phyloP scores from a whole-genome alignment of 2,329 filamentous ascomycete genomes.

The Periconia digitata region DNA sequence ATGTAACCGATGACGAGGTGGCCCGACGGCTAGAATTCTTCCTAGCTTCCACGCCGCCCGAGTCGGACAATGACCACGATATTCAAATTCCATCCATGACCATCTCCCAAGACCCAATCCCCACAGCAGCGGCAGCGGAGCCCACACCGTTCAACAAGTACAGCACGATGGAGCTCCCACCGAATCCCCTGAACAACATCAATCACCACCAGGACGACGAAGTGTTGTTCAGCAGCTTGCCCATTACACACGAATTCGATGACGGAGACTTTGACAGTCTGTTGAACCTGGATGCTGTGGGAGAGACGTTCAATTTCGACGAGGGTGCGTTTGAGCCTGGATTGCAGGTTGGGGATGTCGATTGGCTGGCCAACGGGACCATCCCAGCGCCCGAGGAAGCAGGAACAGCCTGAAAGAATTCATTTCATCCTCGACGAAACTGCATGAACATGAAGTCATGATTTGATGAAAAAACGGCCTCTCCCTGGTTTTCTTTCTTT shows the following conservation, averaged over 20 bases:
- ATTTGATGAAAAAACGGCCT: neutral
- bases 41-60: conserved; percentile 54
- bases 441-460: too few species aligned
- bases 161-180: conserved; percentile 17
- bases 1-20: conserved; percentile 50
- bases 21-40: conserved; percentile 51
- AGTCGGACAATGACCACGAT: conserved; percentile 42
- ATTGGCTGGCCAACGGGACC: conserved; percentile 17
- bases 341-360: conserved; percentile 18
- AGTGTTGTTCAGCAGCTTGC: conserved; percentile 36
- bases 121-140: conserved; percentile 10
- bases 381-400: conserved; percentile 6
- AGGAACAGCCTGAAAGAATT: conserved; percentile 3
- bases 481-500: neutral
- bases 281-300: conserved; percentile 44
- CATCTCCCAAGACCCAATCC: conserved; percentile 25
- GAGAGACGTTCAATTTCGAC: conserved; percentile 40
- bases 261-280: conserved; percentile 44
- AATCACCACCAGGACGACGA: conserved; percentile 40
- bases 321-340: conserved; percentile 23
- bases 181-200: conserved; percentile 25
- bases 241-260: conserved; percentile 42
- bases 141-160: conserved; percentile 21
- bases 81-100: conserved; percentile 26
- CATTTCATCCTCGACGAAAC: too few species aligned